A percentile compares a stretch with the other conserved stretches of the same genome.
Evolutionary conservation across 208 protist species (phyloP).

Genomic region (Acanthamoeba castellanii): DNA sequence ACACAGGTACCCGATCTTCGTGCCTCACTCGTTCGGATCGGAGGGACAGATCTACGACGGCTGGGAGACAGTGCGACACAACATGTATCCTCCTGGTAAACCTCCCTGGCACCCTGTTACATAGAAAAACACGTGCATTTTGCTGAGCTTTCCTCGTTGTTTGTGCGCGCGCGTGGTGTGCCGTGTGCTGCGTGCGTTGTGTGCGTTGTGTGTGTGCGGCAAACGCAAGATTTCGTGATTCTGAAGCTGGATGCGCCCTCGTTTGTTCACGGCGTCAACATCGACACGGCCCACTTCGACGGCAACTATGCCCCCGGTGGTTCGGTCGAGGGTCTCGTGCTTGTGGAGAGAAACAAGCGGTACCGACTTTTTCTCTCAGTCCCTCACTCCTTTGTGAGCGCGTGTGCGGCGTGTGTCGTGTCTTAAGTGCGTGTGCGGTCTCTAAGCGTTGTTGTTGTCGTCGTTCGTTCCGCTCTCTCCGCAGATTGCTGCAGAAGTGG

Average conservation of each 20-base stretch:
- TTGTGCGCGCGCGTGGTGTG: too few relatives aligned
- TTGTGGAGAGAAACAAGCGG: neutral
- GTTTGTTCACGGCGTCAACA: slow-evolving; percentile 54
- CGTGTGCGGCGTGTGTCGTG: too few relatives aligned
- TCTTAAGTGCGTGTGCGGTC: too few relatives aligned
- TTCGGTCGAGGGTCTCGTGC: neutral
- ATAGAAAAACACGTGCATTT: too few relatives aligned
- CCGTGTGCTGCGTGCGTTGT: too few relatives aligned
- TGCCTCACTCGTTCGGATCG: slow-evolving; percentile 48
- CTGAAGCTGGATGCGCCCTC: neutral
- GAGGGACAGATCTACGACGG: slow-evolving; percentile 70
- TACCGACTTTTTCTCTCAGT: neutral
- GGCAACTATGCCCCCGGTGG: slow-evolving; percentile 61
- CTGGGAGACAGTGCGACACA: slow-evolving; percentile 49
- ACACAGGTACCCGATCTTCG: slow-evolving; percentile 12
- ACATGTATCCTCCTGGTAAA: slow-evolving; percentile 58
- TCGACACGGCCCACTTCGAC: slow-evolving; percentile 70
- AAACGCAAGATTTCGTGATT: neutral
- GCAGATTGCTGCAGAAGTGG: slow-evolving; percentile 29
- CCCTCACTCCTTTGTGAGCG: too few relatives aligned
- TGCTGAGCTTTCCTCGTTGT: too few relatives aligned
- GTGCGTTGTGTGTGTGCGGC: too few relatives aligned
- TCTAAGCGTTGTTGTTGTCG: too few relatives aligned
- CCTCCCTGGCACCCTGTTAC: too few relatives aligned
- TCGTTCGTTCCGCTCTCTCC: too few relatives aligned